A percentile compares a stretch with the other conserved stretches of the same genome.
Evolutionary conservation across 2,329 filamentous ascomycete species (phyloP).

Genomic region (Fusarium sp.): DNA sequence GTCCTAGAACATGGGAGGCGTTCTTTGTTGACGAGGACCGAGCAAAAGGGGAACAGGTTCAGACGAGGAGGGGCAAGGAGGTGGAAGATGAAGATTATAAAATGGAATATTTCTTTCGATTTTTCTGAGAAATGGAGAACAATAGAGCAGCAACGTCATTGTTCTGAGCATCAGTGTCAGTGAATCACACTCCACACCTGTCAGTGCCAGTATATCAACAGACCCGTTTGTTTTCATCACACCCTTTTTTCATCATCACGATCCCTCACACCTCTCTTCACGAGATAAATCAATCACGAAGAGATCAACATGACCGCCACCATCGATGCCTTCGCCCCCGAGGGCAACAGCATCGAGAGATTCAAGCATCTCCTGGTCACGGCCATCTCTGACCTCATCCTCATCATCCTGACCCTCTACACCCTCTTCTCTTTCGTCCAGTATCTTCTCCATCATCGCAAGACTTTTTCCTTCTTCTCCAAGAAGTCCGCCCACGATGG

Average conservation of each 20-base stretch:
- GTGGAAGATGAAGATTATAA: background rate
- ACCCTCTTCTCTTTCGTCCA: constrained; percentile 17
- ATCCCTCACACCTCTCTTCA: background rate
- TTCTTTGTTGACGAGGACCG: background rate
- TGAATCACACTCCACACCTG: background rate
- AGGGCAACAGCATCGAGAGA: background rate
- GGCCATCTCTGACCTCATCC: constrained; percentile 16
- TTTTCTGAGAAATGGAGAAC: background rate
- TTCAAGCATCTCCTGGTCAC: constrained; percentile 11
- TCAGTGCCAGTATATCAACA: background rate
- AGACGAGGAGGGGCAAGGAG: background rate
- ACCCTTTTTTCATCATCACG: background rate
- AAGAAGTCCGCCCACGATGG: constrained; percentile 15
- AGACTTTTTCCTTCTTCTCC: constrained; percentile 7
- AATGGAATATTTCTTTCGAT: background rate
- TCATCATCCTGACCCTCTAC: constrained; percentile 16
- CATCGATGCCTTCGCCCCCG: background rate
- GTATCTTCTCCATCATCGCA: background rate
- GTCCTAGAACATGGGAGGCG: background rate
- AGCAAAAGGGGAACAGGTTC: background rate
- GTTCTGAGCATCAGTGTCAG: background rate
- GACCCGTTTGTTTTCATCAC: background rate
- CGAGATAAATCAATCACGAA: background rate
- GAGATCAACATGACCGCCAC: background rate
- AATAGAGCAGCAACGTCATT: background rate